Conservation (phyloP, 352 stramenopile species). For the Globisporangium yorkense region DNA sequence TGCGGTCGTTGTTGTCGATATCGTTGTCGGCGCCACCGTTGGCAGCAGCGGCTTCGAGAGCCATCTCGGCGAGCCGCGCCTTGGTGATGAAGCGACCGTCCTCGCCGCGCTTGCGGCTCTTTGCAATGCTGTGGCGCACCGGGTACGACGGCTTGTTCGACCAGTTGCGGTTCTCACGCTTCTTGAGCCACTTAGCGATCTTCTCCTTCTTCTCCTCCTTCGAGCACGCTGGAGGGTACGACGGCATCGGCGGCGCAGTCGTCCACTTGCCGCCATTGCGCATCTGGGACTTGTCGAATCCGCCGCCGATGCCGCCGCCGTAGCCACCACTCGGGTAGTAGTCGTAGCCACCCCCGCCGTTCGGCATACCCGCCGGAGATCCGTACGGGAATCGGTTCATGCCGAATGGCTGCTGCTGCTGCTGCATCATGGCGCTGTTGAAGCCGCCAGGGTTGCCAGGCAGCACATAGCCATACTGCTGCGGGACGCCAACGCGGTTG, state of each 20-base stretch:
- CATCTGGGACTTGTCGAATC: slow-evolving; percentile 43
- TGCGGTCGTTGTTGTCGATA: slow-evolving; percentile 8
- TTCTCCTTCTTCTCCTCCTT: slow-evolving; percentile 85
- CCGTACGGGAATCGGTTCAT: slow-evolving; percentile 47
- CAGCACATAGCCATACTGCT: slow-evolving; percentile 18
- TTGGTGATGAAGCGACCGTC: slow-evolving; percentile 83
- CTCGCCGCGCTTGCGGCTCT: slow-evolving; percentile 75
- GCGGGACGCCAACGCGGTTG: slow-evolving; percentile 18
- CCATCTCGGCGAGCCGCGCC: slow-evolving; percentile 65
- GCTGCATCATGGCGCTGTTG: slow-evolving; percentile 12
- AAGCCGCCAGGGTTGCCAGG: slow-evolving; percentile 12
- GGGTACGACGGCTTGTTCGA: slow-evolving; percentile 84
- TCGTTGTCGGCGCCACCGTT: neutral
- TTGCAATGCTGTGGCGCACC: slow-evolving; percentile 77
- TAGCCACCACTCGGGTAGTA: slow-evolving; percentile 28
- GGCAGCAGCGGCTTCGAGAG: slow-evolving; percentile 35
- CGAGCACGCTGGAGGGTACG: slow-evolving; percentile 67
- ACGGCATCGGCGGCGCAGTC: slow-evolving; percentile 60
- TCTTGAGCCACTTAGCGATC: slow-evolving; percentile 80
- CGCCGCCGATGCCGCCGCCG: slow-evolving; percentile 18
- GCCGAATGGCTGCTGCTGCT: slow-evolving; percentile 33
- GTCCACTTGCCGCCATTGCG: slow-evolving; percentile 63
- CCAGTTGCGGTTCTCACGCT: slow-evolving; percentile 80
- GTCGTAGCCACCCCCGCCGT: slow-evolving; percentile 28
- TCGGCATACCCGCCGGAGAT: slow-evolving; percentile 12